Evolutionary conservation across 495 filamentous ascomycete genomes (phyloP).

Genomic region (Hyaloscypha variabilis): DNA sequence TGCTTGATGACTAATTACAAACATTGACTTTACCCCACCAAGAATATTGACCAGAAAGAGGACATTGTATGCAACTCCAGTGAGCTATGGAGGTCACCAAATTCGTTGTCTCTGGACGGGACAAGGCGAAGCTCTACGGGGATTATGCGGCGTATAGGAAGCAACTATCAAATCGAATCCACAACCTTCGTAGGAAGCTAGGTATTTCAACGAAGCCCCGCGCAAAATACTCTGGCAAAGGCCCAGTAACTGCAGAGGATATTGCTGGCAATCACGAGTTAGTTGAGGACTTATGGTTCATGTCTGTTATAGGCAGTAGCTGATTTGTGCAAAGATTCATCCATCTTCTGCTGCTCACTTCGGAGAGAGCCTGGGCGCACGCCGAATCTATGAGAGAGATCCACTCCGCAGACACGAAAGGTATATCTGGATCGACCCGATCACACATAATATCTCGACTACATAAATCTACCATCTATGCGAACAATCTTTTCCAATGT

Average conservation of each 20-base stretch:
- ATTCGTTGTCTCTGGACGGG: slow-evolving; percentile 73
- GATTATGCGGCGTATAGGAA: slow-evolving; percentile 85
- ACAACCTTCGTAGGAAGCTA: slow-evolving; percentile 82
- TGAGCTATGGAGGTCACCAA: slow-evolving; percentile 84
- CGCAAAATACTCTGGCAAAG: slow-evolving; percentile 78
- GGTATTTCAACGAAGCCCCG: slow-evolving; percentile 79
- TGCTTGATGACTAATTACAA: no score
- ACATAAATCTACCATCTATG: slow-evolving; percentile 73
- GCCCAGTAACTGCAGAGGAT: slow-evolving; percentile 73
- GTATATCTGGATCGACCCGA: slow-evolving; percentile 75
- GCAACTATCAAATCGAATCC: slow-evolving; percentile 79
- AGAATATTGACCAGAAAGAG: slow-evolving; percentile 4
- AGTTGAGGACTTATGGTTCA: slow-evolving; percentile 26
- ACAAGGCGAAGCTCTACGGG: slow-evolving; percentile 81
- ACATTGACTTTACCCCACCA: slow-evolving; percentile 10
- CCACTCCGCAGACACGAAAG: slow-evolving; percentile 77
- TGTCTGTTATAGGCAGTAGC: not conserved
- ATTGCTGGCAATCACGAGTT: slow-evolving; percentile 79
- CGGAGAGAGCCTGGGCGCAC: slow-evolving; percentile 95
- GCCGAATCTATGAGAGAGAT: slow-evolving; percentile 91
- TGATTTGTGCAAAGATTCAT: slow-evolving; percentile 62
- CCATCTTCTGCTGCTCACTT: slow-evolving; percentile 76
- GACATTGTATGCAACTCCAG: not conserved
- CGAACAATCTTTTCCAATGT: slow-evolving; percentile 66
- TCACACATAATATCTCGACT: slow-evolving; percentile 88